phyloP scores from a whole-genome alignment of 1,139 yeast genomes.

The Suhomyces terraborum region DNA sequence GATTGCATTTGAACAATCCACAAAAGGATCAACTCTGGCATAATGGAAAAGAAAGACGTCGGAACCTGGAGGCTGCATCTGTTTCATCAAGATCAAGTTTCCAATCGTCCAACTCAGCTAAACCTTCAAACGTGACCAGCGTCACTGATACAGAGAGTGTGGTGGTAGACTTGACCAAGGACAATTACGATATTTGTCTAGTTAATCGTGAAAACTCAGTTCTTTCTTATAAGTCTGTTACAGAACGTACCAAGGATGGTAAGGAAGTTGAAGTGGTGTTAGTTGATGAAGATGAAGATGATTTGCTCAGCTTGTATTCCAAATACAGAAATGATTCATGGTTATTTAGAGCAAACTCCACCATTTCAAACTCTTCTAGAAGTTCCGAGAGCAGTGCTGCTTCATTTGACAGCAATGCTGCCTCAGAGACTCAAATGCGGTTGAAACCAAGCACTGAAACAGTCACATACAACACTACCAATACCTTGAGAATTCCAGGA shows the following conservation, averaged over 20 bases:
- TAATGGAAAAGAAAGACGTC: not conserved
- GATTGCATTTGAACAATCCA: conserved; percentile 9
- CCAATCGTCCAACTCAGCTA: conserved; percentile 33
- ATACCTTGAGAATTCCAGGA: conserved; percentile 13
- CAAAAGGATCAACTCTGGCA: not conserved
- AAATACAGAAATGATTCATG: conserved; percentile 39
- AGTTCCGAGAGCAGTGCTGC: conserved; percentile 18
- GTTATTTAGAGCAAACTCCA: conserved; percentile 22
- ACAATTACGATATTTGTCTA: conserved; percentile 39
- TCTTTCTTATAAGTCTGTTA: conserved; percentile 41
- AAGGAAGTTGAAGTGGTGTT: conserved; percentile 48
- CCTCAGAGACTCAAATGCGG: conserved; percentile 22
- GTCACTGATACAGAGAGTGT: conserved; percentile 41
- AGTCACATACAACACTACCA: conserved; percentile 13
- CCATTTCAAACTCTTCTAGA: conserved; percentile 15
- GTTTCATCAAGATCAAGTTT: conserved; percentile 30
- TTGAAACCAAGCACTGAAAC: conserved; percentile 18
- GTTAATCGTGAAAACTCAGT: conserved; percentile 39
- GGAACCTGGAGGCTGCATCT: conserved; percentile 6
- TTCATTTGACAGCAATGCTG: conserved; percentile 23
- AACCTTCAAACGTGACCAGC: conserved; percentile 22
- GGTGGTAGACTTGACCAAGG: conserved; percentile 47
- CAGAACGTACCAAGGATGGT: conserved; percentile 44
- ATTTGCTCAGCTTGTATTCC: conserved; percentile 47
- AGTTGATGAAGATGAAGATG: conserved; percentile 44